Evolutionary conservation across 345 rosid species (phyloP).

Genomic region (Durio zibethinus): DNA sequence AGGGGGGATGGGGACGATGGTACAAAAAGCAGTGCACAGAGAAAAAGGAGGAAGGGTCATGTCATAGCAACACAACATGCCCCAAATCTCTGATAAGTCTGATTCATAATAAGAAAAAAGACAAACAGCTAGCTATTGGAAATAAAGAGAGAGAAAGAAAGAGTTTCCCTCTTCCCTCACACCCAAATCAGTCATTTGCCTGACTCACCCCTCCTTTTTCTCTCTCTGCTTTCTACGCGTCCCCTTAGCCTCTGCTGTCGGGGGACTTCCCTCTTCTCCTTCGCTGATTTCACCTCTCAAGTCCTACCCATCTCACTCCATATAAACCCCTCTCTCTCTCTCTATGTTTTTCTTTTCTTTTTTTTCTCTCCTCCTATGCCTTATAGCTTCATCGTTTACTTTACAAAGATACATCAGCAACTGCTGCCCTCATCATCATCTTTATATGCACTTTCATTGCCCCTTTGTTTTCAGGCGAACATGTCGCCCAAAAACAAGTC

Average conservation of each 20-base stretch:
- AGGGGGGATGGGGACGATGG: conserved; percentile 3
- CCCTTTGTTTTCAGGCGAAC: conserved; percentile 39
- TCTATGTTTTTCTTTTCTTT: conserved; percentile 1
- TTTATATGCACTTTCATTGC: conserved; percentile 43
- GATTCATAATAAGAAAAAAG: conserved; percentile 21
- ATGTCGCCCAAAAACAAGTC: conserved; percentile 22
- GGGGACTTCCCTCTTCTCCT: conserved; percentile 51
- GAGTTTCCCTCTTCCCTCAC: not conserved
- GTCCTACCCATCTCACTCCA: conserved; percentile 18
- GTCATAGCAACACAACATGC: conserved; percentile 44
- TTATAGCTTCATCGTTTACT: not conserved
- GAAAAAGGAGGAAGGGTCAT: conserved; percentile 38
- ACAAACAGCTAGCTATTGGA: conserved; percentile 14
- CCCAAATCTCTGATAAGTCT: conserved; percentile 33
- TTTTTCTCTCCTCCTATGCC: not conserved
- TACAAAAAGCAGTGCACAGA: conserved; percentile 16
- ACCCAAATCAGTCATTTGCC: conserved; percentile 15
- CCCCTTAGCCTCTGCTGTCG: conserved; percentile 78
- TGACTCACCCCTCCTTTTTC: not conserved
- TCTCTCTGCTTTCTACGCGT: conserved; percentile 57
- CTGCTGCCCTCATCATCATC: conserved; percentile 51
- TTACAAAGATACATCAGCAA: not conserved
- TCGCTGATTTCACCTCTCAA: conserved; percentile 11
- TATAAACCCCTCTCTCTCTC: not conserved
- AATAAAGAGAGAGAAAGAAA: not conserved